Evolutionary conservation across 805 yeast genomes (phyloP).

Genomic region (Teunomyces funiuensis): DNA sequence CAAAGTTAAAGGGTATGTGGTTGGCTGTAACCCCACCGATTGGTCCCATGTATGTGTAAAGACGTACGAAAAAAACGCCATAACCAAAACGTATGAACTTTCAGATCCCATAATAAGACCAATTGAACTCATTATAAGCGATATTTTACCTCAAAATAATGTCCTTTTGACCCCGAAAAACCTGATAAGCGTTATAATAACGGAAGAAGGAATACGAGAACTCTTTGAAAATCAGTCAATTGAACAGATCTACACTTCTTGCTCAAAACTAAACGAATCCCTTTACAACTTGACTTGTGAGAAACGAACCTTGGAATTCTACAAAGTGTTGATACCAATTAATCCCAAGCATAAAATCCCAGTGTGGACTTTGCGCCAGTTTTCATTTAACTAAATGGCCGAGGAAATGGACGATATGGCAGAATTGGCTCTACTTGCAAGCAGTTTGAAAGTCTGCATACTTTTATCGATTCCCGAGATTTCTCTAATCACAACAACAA

Average conservation of each 20-base stretch:
- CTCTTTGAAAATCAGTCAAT: slow-evolving; percentile 13
- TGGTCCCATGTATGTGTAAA: slow-evolving; percentile 29
- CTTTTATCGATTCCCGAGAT: slow-evolving; percentile 68
- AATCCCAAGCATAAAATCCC: background rate
- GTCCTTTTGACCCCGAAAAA: slow-evolving; percentile 11
- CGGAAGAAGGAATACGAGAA: slow-evolving; percentile 12
- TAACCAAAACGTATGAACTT: slow-evolving; percentile 7
- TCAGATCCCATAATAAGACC: slow-evolving; percentile 26
- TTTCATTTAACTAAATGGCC: background rate
- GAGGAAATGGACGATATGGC: background rate
- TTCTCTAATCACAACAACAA: slow-evolving; percentile 53
- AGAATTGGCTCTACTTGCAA: slow-evolving; percentile 12
- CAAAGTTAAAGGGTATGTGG: slow-evolving; percentile 19
- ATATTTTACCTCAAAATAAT: slow-evolving; percentile 6
- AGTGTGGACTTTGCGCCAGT: background rate
- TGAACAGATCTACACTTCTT: slow-evolving; percentile 15
- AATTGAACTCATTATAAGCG: slow-evolving; percentile 25
- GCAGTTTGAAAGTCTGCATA: slow-evolving; percentile 29
- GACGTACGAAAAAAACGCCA: slow-evolving; percentile 14
- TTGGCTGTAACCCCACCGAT: slow-evolving; percentile 26
- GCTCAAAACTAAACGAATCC: background rate
- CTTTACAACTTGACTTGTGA: background rate
- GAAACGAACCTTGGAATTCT: background rate
- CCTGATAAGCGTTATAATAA: slow-evolving; percentile 15
- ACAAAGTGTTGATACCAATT: background rate